Evolutionary conservation across 192 early-diverging fungal genomes (phyloP).

Genomic region (Diversispora eburnea): DNA sequence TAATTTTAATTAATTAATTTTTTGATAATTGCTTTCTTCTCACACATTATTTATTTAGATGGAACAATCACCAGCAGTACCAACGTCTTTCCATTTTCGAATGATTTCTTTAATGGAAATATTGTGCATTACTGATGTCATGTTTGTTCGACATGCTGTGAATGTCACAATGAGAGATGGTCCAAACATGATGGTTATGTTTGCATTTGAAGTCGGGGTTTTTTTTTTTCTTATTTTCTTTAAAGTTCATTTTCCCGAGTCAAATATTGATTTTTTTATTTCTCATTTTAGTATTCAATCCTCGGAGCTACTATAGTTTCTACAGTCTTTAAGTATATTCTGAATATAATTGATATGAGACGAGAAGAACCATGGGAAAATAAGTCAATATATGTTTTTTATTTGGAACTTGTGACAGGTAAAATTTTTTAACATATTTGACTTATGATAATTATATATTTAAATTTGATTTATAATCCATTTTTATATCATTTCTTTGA

Average conservation of each 20-base stretch:
- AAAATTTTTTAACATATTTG: slow-evolving; percentile 12
- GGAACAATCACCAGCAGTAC: slow-evolving; percentile 72
- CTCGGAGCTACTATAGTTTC: slow-evolving; percentile 74
- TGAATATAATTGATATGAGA: slow-evolving; percentile 82
- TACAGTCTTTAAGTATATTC: slow-evolving; percentile 76
- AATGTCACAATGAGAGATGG: slow-evolving; percentile 60
- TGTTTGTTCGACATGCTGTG: slow-evolving; percentile 70
- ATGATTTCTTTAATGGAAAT: slow-evolving; percentile 65
- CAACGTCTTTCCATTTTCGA: slow-evolving; percentile 64
- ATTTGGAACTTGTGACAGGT: slow-evolving; percentile 83
- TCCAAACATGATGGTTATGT: slow-evolving; percentile 93
- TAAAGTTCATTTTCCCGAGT: not conserved
- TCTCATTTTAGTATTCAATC: slow-evolving; percentile 77
- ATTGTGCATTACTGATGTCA: slow-evolving; percentile 67
- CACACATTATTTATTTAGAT: slow-evolving; percentile 47
- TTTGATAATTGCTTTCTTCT: not conserved
- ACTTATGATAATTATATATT: not conserved
- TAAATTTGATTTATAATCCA: not conserved
- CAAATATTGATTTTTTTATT: slow-evolving; percentile 4
- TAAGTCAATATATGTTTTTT: slow-evolving; percentile 89
- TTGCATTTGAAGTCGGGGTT: slow-evolving; percentile 86
- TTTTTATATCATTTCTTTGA: not conserved
- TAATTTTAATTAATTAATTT: slow-evolving; percentile 4
- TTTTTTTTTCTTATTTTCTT: not conserved
- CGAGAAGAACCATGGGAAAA: slow-evolving; percentile 90